Conservation (phyloP, 169 alveolate species). For the Plasmodium fragile region DNA sequence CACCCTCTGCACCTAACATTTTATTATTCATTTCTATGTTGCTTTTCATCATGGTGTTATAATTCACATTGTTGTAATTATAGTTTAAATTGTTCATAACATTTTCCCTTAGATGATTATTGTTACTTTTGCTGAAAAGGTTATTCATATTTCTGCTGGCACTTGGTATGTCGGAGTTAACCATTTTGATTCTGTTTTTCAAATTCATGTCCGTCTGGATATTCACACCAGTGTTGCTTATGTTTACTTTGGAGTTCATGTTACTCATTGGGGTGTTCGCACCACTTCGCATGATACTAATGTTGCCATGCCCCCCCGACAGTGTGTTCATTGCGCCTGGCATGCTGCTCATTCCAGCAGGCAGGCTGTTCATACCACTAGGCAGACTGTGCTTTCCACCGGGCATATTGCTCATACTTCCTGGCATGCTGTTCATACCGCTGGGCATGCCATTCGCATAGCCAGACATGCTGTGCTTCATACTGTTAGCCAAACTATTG, state of each 20-base stretch:
- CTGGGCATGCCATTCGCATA: constrained; percentile 4
- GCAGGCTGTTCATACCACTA: constrained; percentile 3
- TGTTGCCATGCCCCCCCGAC: not conserved
- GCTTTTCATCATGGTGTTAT: constrained; percentile 25
- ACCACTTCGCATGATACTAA: not conserved
- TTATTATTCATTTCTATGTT: constrained; percentile 45
- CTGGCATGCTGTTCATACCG: constrained; percentile 1
- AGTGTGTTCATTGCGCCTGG: constrained; percentile 13
- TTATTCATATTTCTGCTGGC: constrained; percentile 15
- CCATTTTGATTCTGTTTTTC: constrained; percentile 1
- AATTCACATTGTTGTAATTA: constrained; percentile 56
- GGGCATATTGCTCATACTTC: not conserved
- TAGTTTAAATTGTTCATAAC: constrained; percentile 51
- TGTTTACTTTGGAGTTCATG: not conserved
- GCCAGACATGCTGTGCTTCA: constrained; percentile 19
- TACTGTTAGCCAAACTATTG: not conserved
- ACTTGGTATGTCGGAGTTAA: constrained; percentile 7
- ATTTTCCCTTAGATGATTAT: constrained; percentile 17
- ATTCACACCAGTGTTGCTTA: not conserved
- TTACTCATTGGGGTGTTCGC: not conserved
- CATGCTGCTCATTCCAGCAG: constrained; percentile 4
- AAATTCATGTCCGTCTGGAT: constrained; percentile 10
- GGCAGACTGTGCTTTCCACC: not conserved
- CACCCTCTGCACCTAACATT: not conserved
- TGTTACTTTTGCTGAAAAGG: constrained; percentile 11